Percentiles rank a stretch among this genome's conserved stretches.
Conservation (phyloP, 805 yeast species). For the Kuraishia piskuri region DNA sequence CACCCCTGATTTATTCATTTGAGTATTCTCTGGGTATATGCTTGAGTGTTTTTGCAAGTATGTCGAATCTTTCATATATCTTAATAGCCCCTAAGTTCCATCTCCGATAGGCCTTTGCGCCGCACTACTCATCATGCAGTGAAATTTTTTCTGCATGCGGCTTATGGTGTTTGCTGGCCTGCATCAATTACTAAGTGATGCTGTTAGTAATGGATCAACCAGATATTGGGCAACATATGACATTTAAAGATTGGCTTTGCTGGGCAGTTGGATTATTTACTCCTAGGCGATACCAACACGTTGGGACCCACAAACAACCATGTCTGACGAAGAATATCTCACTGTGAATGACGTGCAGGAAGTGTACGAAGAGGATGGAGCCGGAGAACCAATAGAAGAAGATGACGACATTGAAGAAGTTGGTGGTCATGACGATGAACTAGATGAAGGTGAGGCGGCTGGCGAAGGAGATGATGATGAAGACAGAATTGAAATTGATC, state of each 20-base stretch:
- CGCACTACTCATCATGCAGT: not conserved
- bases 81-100: too few species aligned
- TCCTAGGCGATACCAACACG: too few species aligned
- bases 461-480: conserved; percentile 37
- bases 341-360: conserved; percentile 22
- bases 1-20: too few species aligned
- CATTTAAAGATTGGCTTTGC: too few species aligned
- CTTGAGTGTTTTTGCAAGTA: too few species aligned
- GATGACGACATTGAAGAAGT: conserved; percentile 28
- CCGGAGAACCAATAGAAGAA: conserved; percentile 21
- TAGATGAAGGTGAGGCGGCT: too few species aligned
- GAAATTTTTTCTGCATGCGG: not conserved
- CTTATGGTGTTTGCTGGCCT: not conserved
- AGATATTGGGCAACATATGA: not conserved
- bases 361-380: conserved; percentile 17
- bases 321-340: conserved; percentile 17
- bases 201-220: not conserved
- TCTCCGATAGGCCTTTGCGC: not conserved
- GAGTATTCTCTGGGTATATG: too few species aligned
- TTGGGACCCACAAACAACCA: not conserved
- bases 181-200: not conserved
- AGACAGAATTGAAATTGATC: conserved; percentile 65
- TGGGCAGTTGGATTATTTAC: too few species aligned
- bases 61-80: too few species aligned
- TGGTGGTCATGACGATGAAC: conserved; percentile 19